These are phyloP conservation scores for Haplosporangium gracile DNA, from an alignment of 192 early-diverging fungal species.

Conservation along the genomic window DNA sequence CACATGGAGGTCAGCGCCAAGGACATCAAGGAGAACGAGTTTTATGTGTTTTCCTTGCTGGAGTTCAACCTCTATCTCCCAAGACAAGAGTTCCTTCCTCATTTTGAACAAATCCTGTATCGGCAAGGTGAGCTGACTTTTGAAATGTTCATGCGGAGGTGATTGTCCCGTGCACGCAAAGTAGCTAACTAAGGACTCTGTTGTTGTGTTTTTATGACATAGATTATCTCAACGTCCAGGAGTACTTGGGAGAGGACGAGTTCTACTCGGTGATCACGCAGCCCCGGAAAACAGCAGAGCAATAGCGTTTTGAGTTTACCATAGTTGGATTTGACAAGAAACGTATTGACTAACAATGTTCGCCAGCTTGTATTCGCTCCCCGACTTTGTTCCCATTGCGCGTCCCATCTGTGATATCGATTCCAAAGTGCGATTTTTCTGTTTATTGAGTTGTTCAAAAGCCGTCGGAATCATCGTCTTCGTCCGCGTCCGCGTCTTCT, in stretches of 20 bases:
- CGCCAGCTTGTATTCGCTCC: not conserved
- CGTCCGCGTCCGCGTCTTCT: conserved; percentile 12
- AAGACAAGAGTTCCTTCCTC: conserved; percentile 90
- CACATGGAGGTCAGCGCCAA: conserved; percentile 81
- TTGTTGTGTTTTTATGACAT: not conserved
- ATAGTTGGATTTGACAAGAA: not conserved
- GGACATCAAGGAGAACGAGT: conserved; percentile 90
- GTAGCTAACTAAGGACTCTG: not conserved
- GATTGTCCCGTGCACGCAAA: not conserved
- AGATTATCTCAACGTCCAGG: conserved; percentile 57
- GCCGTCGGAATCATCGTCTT: conserved; percentile 37
- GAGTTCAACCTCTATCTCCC: conserved; percentile 94
- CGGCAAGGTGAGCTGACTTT: conserved; percentile 57
- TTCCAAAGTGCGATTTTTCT: not conserved
- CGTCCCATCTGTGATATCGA: not conserved
- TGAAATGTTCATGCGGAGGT: not conserved
- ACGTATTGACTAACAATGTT: not conserved
- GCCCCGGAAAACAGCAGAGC: conserved; percentile 26
- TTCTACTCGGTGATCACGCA: conserved; percentile 41
- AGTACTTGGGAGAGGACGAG: conserved; percentile 57
- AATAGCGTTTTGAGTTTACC: not conserved
- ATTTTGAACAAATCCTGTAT: conserved; percentile 88
- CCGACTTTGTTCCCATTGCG: not conserved
- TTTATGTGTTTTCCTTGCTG: conserved; percentile 89
- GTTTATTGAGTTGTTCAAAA: conserved; percentile 17